Percentiles rank a stretch among this genome's conserved stretches.
Conservation (phyloP, 1,284 basidiomycete species). For the Pseudozyma sp. region DNA sequence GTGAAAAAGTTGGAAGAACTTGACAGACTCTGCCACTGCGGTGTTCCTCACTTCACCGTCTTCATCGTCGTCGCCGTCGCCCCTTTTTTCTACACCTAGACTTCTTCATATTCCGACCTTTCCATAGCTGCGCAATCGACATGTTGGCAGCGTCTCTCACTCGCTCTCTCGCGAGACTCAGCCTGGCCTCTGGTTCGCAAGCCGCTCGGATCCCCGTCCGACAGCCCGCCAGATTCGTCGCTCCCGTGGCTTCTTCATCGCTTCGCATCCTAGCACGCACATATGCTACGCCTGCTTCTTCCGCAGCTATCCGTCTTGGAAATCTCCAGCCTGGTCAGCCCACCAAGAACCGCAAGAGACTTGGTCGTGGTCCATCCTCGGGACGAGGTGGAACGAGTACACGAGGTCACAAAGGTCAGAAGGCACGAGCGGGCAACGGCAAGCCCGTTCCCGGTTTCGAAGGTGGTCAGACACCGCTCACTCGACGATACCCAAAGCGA, state of each 20-base stretch:
- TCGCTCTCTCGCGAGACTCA: conserved; percentile 32
- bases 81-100: not conserved
- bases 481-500: conserved; percentile 89
- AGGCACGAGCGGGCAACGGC: conserved; percentile 90
- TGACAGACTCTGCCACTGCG: not conserved
- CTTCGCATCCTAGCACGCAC: conserved; percentile 14
- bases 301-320: conserved; percentile 37
- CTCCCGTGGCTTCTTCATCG: conserved; percentile 16
- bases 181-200: conserved; percentile 30
- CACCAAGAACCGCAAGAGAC: conserved; percentile 78
- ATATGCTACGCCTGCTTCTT: conserved; percentile 35
- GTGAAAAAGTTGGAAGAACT: conserved; percentile 22
- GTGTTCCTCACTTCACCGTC: too few species aligned
- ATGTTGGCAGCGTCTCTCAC: conserved; percentile 44
- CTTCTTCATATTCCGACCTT: not conserved
- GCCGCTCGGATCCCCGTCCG: conserved; percentile 14
- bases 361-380: conserved; percentile 91
- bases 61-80: conserved; percentile 1
- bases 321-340: conserved; percentile 48
- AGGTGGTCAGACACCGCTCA: conserved; percentile 94
- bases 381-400: conserved; percentile 91
- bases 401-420: conserved; percentile 95
- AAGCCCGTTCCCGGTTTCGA: conserved; percentile 84
- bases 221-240: conserved; percentile 14
- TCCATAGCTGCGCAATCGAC: not conserved